These are phyloP conservation scores for Helicocarpus griseus DNA, from an alignment of 2,329 filamentous ascomycete species.

Conservation along the genomic window DNA sequence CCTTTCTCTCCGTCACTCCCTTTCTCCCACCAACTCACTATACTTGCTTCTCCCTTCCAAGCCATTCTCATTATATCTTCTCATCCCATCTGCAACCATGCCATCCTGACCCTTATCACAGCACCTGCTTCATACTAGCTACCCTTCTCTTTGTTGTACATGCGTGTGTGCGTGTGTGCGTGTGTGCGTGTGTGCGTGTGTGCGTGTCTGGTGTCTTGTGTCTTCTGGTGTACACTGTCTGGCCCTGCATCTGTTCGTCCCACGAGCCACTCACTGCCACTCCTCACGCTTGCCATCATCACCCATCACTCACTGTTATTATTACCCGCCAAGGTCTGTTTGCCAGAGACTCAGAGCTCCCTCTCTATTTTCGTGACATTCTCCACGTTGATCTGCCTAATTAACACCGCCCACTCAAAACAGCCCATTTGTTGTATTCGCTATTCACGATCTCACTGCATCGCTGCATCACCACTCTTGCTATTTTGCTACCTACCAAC, in stretches of 20 bases:
- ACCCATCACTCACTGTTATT: no score
- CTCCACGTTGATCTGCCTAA: constrained; percentile 16
- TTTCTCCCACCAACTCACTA: no score
- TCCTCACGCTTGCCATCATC: no score
- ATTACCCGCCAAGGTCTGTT: constrained; percentile 19
- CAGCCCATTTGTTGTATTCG: background rate
- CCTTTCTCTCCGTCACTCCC: background rate
- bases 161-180: background rate
- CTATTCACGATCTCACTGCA: background rate
- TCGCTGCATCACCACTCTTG: background rate
- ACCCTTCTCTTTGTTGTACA: background rate
- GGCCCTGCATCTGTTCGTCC: background rate
- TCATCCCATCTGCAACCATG: background rate
- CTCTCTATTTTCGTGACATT: constrained; percentile 8
- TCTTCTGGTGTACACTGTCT: no score
- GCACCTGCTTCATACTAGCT: background rate
- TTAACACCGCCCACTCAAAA: constrained; percentile 9
- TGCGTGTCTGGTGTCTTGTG: background rate
- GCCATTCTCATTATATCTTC: constrained; percentile 7
- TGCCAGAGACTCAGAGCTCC: no score
- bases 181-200: background rate
- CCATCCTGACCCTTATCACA: background rate
- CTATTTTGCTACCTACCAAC: background rate
- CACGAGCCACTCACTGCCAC: constrained; percentile 10
- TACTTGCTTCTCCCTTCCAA: constrained; percentile 10